Conservation (phyloP, 139 green algal genomes). For the Micractinium conductrix region DNA sequence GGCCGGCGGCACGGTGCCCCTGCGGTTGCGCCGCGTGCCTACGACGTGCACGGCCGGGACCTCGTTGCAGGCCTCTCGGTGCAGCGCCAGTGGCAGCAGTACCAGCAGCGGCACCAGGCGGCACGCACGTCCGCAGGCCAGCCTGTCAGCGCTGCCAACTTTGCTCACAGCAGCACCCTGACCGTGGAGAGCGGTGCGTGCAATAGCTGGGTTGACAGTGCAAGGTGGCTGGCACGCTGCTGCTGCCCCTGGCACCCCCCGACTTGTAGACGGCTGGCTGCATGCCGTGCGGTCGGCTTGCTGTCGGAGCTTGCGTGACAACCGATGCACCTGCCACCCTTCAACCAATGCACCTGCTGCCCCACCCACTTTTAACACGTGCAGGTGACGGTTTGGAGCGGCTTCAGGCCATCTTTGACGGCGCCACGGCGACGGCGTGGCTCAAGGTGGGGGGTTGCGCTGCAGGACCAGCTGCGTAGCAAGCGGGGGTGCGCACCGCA, state of each 20-base stretch:
- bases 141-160: constrained; percentile 15
- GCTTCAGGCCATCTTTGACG: constrained; percentile 26
- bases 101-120: constrained; percentile 22
- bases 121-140: not conserved
- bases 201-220: too few relatives aligned
- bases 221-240: too few relatives aligned
- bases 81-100: constrained; percentile 30
- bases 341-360: too few relatives aligned
- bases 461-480: too few relatives aligned
- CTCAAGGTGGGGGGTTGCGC: constrained; percentile 20
- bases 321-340: too few relatives aligned
- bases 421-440: constrained; percentile 1
- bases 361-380: too few relatives aligned
- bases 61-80: constrained; percentile 7
- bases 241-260: too few relatives aligned
- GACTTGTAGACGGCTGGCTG: not conserved
- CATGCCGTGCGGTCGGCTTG: not conserved
- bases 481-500: too few relatives aligned
- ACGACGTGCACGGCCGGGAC: not conserved
- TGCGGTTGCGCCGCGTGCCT: constrained; percentile 7
- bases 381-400: constrained; percentile 32
- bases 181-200: constrained; percentile 14
- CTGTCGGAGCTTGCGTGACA: not conserved
- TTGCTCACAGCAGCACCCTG: constrained; percentile 35
- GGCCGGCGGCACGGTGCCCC: not conserved